These are phyloP conservation scores for Clonostachys rosea DNA, from an alignment of 2,329 filamentous ascomycete species.

Conservation along the genomic window DNA sequence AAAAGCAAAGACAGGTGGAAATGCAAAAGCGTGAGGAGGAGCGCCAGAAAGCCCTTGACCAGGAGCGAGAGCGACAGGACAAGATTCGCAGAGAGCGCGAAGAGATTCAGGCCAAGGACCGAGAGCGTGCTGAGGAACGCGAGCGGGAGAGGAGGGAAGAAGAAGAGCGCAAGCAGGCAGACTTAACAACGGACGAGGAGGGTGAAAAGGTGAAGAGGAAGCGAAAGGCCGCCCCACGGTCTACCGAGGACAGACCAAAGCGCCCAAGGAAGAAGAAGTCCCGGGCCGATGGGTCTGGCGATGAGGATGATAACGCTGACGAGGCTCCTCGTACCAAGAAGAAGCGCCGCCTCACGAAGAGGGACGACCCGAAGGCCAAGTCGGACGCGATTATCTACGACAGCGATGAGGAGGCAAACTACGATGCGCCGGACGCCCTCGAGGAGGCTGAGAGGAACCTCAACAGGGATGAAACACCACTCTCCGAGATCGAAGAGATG, in stretches of 20 bases:
- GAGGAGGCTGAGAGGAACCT: conserved; percentile 38
- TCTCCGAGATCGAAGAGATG: conserved; percentile 37
- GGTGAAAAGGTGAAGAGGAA: conserved; percentile 78
- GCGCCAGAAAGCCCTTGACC: conserved; percentile 61
- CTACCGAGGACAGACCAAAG: conserved; percentile 35
- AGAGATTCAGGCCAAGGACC: conserved; percentile 72
- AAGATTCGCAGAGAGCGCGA: conserved; percentile 85
- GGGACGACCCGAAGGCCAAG: conserved; percentile 66
- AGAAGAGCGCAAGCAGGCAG: conserved; percentile 57
- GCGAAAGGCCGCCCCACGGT: conserved; percentile 47
- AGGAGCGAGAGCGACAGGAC: conserved; percentile 68
- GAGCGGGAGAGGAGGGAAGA: conserved; percentile 60
- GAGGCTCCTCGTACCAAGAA: conserved; percentile 51
- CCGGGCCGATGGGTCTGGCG: conserved; percentile 21
- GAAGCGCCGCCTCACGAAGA: conserved; percentile 52
- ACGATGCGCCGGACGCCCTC: conserved; percentile 25
- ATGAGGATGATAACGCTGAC: conserved; percentile 35
- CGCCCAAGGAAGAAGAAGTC: conserved; percentile 55
- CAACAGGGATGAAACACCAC: conserved; percentile 25
- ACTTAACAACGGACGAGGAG: conserved; percentile 77
- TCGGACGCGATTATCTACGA: conserved; percentile 80
- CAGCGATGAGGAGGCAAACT: conserved; percentile 53
- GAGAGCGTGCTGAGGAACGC: conserved; percentile 66
- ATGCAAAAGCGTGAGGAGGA: conserved; percentile 73
- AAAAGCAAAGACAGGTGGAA: conserved; percentile 76